These are phyloP conservation scores for Scorias spongiosa DNA, from an alignment of 2,329 filamentous ascomycete genomes.

Conservation along the genomic window DNA sequence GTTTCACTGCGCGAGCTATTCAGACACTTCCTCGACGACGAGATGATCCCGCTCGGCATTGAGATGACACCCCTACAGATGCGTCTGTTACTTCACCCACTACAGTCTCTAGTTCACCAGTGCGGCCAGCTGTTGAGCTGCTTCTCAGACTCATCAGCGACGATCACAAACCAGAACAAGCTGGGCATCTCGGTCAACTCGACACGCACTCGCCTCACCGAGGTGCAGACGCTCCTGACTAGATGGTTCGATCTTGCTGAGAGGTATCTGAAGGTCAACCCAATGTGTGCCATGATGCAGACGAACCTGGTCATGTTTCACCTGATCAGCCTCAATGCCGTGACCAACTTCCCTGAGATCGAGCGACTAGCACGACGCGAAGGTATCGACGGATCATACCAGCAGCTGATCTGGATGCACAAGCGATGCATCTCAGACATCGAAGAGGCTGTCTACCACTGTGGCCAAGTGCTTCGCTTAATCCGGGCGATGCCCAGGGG, in stretches of 20 bases:
- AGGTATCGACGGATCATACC: constrained; percentile 39
- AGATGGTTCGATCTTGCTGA: constrained; percentile 54
- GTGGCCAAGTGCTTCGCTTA: constrained; percentile 50
- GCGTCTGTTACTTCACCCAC: constrained; percentile 51
- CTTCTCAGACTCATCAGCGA: constrained; percentile 37
- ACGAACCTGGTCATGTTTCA: constrained; percentile 56
- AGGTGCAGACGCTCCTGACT: constrained; percentile 48
- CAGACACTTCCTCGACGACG: constrained; percentile 51
- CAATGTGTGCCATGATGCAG: constrained; percentile 43
- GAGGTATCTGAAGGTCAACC: constrained; percentile 39
- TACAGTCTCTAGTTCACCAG: constrained; percentile 51
- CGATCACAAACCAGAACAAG: constrained; percentile 28
- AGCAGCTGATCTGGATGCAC: constrained; percentile 39
- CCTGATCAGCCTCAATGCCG: constrained; percentile 52
- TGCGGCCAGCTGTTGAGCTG: constrained; percentile 50
- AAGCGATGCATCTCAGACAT: constrained; percentile 49
- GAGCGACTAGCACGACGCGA: constrained; percentile 51
- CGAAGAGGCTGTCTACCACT: constrained; percentile 51
- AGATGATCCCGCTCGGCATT: constrained; percentile 37
- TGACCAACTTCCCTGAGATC: constrained; percentile 52
- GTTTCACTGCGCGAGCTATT: constrained; percentile 51
- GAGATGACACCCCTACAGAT: constrained; percentile 43
- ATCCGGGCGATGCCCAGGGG: constrained; percentile 44
- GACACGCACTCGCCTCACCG: constrained; percentile 45
- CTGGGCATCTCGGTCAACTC: constrained; percentile 43